Percentiles rank a stretch among this genome's conserved stretches.
Evolutionary conservation across 1,284 basidiomycete species (phyloP).

Genomic region (Marasmius fiardii): DNA sequence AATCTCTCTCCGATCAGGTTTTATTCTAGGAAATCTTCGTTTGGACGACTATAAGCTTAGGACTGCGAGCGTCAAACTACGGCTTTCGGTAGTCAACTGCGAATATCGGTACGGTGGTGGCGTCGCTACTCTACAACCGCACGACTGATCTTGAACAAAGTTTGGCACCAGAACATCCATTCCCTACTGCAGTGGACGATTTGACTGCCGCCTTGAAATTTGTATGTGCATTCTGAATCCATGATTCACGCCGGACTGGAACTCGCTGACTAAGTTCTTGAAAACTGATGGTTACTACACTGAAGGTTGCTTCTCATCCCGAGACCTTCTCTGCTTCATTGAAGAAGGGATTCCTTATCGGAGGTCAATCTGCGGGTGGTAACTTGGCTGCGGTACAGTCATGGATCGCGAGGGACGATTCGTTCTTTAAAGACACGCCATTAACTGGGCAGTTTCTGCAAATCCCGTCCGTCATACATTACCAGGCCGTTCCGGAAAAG

Average conservation of each 20-base stretch:
- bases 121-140: background rate
- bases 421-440: conserved; percentile 6
- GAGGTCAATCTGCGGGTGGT: conserved; percentile 10
- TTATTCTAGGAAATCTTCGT: background rate
- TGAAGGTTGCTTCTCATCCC: background rate
- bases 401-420: conserved; percentile 12
- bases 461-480: conserved; percentile 9
- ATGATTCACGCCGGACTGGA: no score
- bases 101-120: conserved; percentile 11
- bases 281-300: no score
- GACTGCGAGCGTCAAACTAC: background rate
- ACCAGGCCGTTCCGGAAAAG: conserved; percentile 10
- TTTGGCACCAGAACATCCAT: conserved; percentile 16
- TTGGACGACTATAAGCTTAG: background rate
- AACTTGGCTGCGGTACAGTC: conserved; percentile 7
- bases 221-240: conserved; percentile 6
- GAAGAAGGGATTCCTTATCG: conserved; percentile 13
- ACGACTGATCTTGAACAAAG: background rate
- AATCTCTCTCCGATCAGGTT: background rate
- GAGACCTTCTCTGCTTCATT: conserved; percentile 3
- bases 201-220: conserved; percentile 15
- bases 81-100: conserved; percentile 12
- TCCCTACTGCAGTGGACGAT: conserved; percentile 14
- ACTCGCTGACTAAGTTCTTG: background rate
- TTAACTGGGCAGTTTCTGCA: conserved; percentile 14